Base-by-base conservation (phyloP, 331 rosid genomes). In the Arachis monticola region DNA sequence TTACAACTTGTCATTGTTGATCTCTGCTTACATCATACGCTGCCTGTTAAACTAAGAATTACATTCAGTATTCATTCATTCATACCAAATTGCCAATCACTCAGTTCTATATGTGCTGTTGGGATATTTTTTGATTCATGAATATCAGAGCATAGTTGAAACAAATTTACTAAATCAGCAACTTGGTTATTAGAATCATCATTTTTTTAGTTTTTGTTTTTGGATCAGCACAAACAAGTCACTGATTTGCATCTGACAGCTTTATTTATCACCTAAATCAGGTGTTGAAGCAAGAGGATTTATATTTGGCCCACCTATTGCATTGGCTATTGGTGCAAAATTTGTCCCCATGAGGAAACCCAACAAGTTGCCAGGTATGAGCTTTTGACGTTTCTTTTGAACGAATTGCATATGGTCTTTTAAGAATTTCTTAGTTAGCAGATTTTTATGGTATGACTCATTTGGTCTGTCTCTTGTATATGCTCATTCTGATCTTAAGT, bases 331-430 rank as follows among this genome's bases (percentile, higher is more conserved):
- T 47, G 97, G 99, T 14, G 99, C 96, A 60, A 95, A 95, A 74
- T 95, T 95, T 76, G 97, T 95, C n/a, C 97, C 99, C 46, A 81
- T 95, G 93, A 92, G 99, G 78, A 95, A 95, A 77, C 99, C 99
- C 66, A 88, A 89, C 13, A 95, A 95, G 82, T 84, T 95, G 89
- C 99, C 99, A 57, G 99, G 99, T 92, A 87, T 42, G 53, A 63
- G 13, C 55, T 74, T 67, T 67, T 64, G 70, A 53, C 12, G 53
- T 38, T 35, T 69, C 70, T 82, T 53, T 67, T 65, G 10, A 38
- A 67, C 51, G 22, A 51, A 57, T 61, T 52, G 14, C 27, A 40
- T 61, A 31, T 61, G 57, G 14, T 13, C 10, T 57, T 59, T 61
- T 78, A 50, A 42, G 60, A 81, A 69, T 42, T 74, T 66, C 22